Percentiles rank a stretch among this genome's conserved stretches.
These are phyloP conservation scores for Cordyceps pruinosa DNA, from an alignment of 2,329 filamentous ascomycete genomes.

Conservation along the genomic window DNA sequence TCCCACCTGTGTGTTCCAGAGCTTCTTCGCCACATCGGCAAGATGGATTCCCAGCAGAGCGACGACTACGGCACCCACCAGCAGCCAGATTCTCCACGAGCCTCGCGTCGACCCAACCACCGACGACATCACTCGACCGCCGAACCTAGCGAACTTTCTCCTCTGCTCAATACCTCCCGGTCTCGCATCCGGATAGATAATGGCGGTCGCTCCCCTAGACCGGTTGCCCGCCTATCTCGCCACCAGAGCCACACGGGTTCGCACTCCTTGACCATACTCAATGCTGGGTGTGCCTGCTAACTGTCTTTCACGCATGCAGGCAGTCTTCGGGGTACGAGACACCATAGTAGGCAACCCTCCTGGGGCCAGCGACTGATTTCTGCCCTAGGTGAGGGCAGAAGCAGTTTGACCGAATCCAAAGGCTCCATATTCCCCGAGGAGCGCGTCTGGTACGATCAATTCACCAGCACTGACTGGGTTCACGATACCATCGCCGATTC, in stretches of 20 bases:
- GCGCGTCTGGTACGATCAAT: conserved; percentile 97
- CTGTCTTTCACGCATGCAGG: conserved; percentile 22
- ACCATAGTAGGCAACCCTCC: conserved; percentile 53
- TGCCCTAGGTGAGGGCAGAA: conserved; percentile 52
- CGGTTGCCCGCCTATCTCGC: conserved; percentile 23
- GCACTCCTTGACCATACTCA: conserved; percentile 8
- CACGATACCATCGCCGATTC: conserved; percentile 95
- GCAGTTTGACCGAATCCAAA: conserved; percentile 57
- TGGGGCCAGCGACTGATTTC: conserved; percentile 55
- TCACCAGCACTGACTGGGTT: conserved; percentile 96
- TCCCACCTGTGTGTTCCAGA: not conserved
- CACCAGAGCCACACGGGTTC: conserved; percentile 41
- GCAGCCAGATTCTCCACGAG: conserved; percentile 26
- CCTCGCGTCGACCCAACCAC: conserved; percentile 22
- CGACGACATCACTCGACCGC: conserved; percentile 22
- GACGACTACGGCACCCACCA: conserved; percentile 22
- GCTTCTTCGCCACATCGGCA: not conserved
- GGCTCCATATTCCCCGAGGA: conserved; percentile 67
- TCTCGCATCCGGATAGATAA: conserved; percentile 37
- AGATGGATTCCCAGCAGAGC: conserved; percentile 26
- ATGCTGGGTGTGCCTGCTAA: not conserved
- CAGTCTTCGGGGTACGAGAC: conserved; percentile 32
- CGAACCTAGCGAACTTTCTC: conserved; percentile 38
- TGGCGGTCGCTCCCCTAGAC: conserved; percentile 22
- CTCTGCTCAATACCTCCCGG: conserved; percentile 34